A percentile compares a stretch with the other conserved stretches of the same genome.
Conservation (phyloP, 768 basidiomycete species). For the Auricularia auricula-judae region DNA sequence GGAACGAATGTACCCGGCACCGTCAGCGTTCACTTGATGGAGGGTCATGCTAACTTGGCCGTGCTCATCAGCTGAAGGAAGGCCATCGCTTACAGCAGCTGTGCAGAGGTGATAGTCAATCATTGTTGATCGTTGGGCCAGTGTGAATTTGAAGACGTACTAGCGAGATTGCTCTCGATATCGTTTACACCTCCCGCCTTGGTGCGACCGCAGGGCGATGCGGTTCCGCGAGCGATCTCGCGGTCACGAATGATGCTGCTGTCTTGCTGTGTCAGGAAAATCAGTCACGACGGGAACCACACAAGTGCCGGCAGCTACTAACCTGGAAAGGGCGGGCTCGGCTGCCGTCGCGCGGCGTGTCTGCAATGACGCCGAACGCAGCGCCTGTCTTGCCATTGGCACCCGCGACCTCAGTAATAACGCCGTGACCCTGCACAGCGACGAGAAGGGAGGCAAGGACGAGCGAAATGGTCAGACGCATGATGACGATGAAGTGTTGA, state of each 20-base stretch:
- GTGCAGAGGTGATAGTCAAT: neutral
- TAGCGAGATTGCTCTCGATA: slow-evolving; percentile 11
- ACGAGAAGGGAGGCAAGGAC: neutral
- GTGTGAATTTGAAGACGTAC: neutral
- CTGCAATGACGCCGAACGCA: slow-evolving; percentile 15
- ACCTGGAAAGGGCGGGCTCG: slow-evolving; percentile 18
- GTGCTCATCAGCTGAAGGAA: slow-evolving; percentile 15
- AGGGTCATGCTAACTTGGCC: slow-evolving; percentile 15
- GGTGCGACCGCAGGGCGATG: slow-evolving; percentile 18
- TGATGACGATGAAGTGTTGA: neutral
- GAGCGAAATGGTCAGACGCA: neutral
- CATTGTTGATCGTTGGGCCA: neutral
- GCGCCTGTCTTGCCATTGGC: slow-evolving; percentile 18
- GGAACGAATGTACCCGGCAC: slow-evolving; percentile 12
- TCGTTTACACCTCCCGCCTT: slow-evolving; percentile 15
- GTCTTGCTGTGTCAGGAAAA: slow-evolving; percentile 5
- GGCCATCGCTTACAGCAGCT: slow-evolving; percentile 11
- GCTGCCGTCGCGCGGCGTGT: slow-evolving; percentile 16
- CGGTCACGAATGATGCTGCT: slow-evolving; percentile 8
- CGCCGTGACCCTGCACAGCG: slow-evolving; percentile 13
- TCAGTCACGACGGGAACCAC: neutral
- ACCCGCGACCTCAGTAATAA: slow-evolving; percentile 15
- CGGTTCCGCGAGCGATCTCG: slow-evolving; percentile 8
- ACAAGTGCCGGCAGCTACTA: neutral
- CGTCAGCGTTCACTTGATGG: slow-evolving; percentile 22